Evolutionary conservation across 2,329 filamentous ascomycete genomes (phyloP), one percentile per base, ranked within the genome.

Genomic region (Mycocentrospora acerina): DNA sequence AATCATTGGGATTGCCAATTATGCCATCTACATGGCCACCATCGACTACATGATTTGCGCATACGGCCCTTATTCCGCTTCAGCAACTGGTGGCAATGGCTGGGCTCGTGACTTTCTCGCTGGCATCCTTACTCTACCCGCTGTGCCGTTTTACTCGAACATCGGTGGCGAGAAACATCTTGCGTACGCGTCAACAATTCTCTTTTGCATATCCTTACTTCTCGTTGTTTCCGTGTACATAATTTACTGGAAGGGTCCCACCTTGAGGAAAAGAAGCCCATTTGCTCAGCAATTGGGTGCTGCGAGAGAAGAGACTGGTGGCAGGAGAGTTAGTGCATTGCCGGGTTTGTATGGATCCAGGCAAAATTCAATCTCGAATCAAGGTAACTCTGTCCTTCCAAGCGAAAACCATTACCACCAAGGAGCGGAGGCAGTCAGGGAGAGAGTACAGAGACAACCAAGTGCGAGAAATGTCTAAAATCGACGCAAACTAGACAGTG

Each of bases 1-100:
- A 12, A 72, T 88, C 31, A 82, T 90, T 34, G 86, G 85, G 24
- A 82, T 89, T 37, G 85, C 85, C 37, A 90, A 63, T 35, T 86
- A 85, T 42, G 70, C 77, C 29, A 86, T 88, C 42, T 88, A 88
- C 68, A 87, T 88, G 83, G 83, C 84, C 0, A 88, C 85, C 1
- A 86, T 88, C 49, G 84, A 89, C 65, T 90, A 89, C 70, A 88
- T 88, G 81, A 79, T 88, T 24, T 83, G 81, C 41, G 82, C 84
- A 0, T 86, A 88, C 54, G 86, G 86, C 0, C 81, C 82, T 0
- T 89, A 88, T 62, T 82, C 83, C 2, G 85, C 86, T 2, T 88
- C 85, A 0, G 86, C 86, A 0, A 89, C 86, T 0, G 86, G 86
- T 27, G 86, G 86, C 8, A 90, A 90, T 45, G 86, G 85, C 2